Evolutionary conservation across 495 filamentous ascomycete species (phyloP), one percentile per base, ranked within the genome.

Genomic region (Aspergillus mulundensis): DNA sequence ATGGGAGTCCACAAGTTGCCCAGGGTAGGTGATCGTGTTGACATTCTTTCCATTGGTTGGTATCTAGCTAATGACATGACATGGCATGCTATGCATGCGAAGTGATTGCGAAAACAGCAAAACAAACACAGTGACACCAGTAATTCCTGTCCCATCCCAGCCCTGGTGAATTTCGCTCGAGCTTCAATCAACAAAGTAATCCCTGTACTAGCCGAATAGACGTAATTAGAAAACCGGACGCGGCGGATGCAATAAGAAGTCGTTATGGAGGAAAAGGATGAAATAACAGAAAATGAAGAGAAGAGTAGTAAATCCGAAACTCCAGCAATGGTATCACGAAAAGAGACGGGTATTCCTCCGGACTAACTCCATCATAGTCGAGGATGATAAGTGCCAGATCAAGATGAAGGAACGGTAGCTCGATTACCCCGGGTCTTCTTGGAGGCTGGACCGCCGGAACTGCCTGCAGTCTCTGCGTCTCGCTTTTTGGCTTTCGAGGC

Each of bases 381-480:
- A n/a, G n/a, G 10, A 30, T 47, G 18, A 40, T 25, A 44, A 21
- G 36, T 18, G 36, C 38, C 42, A 50, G 10, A 57, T 57, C 40
- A 63, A 21, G 50, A 52, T 48, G 53, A 54, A 30, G 60, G 39
- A 34, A 49, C 41, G n/a, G 53, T 40, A 40, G 56, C 20, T 46
- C 61, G 25, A 32, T 41, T 60, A 45, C 57, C 61, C 25, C 65
- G 60, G 28, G 72, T 66, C 53, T 59, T 69, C 57, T 73, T 75
- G 7, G 65, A 40, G 24, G 48, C 63, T 2, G 71, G 66, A 6
- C 60, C 67, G 56, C 56, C 54, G 16, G 66, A 56, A 42, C 63
- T 63, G 39, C 59, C 50, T 47, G 54, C 60, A 23, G 53, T 28
- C 24, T 66, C 70, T 19, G 66, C 66, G 30, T 71, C 68, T 30